Conservation (phyloP, 306 rosid species). For the Quercus variabilis region DNA sequence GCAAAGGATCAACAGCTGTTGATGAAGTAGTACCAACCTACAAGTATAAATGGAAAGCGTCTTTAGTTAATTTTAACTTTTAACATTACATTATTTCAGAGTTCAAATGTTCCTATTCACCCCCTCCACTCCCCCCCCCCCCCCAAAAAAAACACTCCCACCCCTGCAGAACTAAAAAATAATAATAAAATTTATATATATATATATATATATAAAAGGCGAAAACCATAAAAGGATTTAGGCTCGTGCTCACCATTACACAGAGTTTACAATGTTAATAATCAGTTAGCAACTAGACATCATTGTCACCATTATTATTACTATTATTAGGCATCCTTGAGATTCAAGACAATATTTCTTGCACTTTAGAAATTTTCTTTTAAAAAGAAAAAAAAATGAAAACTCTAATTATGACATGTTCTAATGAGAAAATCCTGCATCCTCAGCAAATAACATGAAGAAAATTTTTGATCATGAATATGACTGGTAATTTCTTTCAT, state of each 20-base stretch:
- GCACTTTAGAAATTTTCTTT: not conserved
- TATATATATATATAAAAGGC: not conserved
- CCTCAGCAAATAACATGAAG: not conserved
- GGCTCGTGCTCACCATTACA: not conserved
- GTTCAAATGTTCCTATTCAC: not conserved
- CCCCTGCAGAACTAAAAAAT: too few species aligned
- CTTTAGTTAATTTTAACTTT: slow-evolving; percentile 5
- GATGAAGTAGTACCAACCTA: slow-evolving; percentile 98
- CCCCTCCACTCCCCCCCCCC: not conserved
- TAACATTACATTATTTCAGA: not conserved
- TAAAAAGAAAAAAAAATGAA: not conserved
- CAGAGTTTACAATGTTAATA: not conserved
- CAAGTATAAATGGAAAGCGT: slow-evolving; percentile 15
- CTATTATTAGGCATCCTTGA: not conserved
- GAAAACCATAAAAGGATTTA: not conserved
- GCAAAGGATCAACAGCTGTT: slow-evolving; percentile 86
- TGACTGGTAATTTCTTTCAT: not conserved
- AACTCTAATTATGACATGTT: not conserved
- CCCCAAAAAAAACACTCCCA: not conserved
- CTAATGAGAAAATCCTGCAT: not conserved
- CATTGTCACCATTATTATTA: not conserved
- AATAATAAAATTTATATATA: too few species aligned
- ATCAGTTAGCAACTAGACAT: not conserved
- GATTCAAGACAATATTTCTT: not conserved
- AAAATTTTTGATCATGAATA: not conserved